Percentiles rank a stretch among this genome's conserved stretches.
Evolutionary conservation across 1,139 yeast genomes (phyloP).

Genomic region (Pichia sp.): DNA sequence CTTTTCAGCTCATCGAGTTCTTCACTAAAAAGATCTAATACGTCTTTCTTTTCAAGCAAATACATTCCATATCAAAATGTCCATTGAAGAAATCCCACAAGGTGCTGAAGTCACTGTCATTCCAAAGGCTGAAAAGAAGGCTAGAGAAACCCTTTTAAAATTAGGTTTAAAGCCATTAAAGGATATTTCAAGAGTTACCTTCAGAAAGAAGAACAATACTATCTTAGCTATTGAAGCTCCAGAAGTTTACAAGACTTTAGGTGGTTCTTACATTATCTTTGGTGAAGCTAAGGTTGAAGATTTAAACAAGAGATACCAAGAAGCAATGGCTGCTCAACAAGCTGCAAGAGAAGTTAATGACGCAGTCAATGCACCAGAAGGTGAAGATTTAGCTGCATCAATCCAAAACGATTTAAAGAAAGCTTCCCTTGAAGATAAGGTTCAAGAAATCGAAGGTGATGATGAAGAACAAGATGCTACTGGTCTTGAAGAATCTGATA

Average conservation of each 20-base stretch:
- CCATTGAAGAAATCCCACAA: slow-evolving; percentile 53
- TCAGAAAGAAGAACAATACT: slow-evolving; percentile 90
- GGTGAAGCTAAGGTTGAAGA: slow-evolving; percentile 98
- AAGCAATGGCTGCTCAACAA: slow-evolving; percentile 66
- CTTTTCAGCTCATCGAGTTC: background rate
- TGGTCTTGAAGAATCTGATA: slow-evolving; percentile 73
- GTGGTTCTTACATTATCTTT: slow-evolving; percentile 93
- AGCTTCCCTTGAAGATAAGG: slow-evolving; percentile 44
- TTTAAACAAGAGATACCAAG: slow-evolving; percentile 71
- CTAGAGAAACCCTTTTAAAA: slow-evolving; percentile 85
- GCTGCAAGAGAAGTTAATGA: slow-evolving; percentile 43
- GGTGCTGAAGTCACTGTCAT: slow-evolving; percentile 82
- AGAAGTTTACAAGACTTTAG: slow-evolving; percentile 89
- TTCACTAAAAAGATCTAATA: background rate
- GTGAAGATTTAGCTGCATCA: slow-evolving; percentile 58
- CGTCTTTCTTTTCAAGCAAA: background rate
- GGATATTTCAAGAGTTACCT: slow-evolving; percentile 92
- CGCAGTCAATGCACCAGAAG: slow-evolving; percentile 30
- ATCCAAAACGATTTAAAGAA: slow-evolving; percentile 90
- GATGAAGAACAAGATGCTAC: slow-evolving; percentile 71
- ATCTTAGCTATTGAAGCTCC: slow-evolving; percentile 91
- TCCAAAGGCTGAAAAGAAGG: slow-evolving; percentile 92
- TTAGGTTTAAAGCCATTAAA: slow-evolving; percentile 86
- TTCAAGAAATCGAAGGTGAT: slow-evolving; percentile 44
- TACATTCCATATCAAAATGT: slow-evolving; percentile 10